Conservation (phyloP, 495 filamentous ascomycete species). For the Xylaria flabelliformis region DNA sequence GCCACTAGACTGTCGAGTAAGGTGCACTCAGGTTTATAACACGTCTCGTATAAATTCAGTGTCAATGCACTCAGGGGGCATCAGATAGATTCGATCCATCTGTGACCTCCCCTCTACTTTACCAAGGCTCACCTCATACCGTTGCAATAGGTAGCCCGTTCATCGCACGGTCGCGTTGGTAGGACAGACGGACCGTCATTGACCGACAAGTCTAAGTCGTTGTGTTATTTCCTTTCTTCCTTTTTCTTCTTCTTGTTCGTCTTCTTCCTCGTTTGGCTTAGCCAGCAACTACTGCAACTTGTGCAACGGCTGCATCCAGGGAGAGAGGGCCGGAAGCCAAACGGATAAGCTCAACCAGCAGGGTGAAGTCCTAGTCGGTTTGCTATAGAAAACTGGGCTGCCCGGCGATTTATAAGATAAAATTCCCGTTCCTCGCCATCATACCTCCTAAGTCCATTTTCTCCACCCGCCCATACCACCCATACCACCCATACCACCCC, state of each 20-base stretch:
- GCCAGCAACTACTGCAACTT: slow-evolving; percentile 8
- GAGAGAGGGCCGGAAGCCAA: slow-evolving; percentile 4
- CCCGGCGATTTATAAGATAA: slow-evolving; percentile 3
- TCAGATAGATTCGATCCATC: background rate
- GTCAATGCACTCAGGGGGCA: slow-evolving; percentile 4
- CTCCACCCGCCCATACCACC: slow-evolving; percentile 17
- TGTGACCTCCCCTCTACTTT: background rate
- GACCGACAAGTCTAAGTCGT: slow-evolving; percentile 30
- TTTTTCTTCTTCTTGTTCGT: background rate
- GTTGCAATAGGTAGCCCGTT: background rate
- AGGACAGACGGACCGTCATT: slow-evolving; percentile 35
- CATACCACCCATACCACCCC: slow-evolving; percentile 21
- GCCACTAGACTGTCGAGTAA: slow-evolving; percentile 7
- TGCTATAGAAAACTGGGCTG: background rate
- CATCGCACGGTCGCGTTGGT: slow-evolving; percentile 30
- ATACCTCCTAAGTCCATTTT: slow-evolving; percentile 10
- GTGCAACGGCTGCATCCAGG: slow-evolving; percentile 1
- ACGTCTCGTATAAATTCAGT: slow-evolving; percentile 8
- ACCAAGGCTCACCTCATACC: background rate
- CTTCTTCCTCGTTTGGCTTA: slow-evolving; percentile 7
- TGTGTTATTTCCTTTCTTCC: background rate
- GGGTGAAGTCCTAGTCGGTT: slow-evolving; percentile 7
- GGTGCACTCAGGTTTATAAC: slow-evolving; percentile 6
- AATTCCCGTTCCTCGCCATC: slow-evolving; percentile 10
- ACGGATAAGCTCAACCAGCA: background rate